A percentile compares a stretch with the other conserved stretches of the same genome.
Evolutionary conservation across 768 basidiomycete species (phyloP).

Genomic region (Piloderma croceum): DNA sequence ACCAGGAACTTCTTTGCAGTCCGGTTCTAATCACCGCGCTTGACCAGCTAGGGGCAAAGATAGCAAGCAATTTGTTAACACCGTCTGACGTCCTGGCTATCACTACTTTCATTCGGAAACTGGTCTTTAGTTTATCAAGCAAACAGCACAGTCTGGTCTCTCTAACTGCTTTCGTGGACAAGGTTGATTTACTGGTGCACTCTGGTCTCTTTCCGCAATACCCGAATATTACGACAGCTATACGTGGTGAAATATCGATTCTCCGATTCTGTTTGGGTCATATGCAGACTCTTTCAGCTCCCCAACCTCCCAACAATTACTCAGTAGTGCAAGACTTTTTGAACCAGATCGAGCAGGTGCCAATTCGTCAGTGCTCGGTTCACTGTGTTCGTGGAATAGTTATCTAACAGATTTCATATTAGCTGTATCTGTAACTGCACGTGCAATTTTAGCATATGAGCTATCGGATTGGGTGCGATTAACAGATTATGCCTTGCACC

Average conservation of each 20-base stretch:
- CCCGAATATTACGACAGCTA: conserved; percentile 31
- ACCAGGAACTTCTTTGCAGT: conserved; percentile 45
- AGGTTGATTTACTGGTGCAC: conserved; percentile 32
- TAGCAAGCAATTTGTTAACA: conserved; percentile 46
- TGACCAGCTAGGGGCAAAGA: conserved; percentile 71
- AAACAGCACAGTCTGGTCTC: conserved; percentile 43
- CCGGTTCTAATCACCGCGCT: conserved; percentile 76
- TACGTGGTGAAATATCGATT: conserved; percentile 42
- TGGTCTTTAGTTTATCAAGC: conserved; percentile 51
- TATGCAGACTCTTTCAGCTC: conserved; percentile 15
- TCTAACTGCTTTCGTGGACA: conserved; percentile 22
- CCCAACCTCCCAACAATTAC: conserved; percentile 9
- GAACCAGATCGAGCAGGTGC: conserved; percentile 34
- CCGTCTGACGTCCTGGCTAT: conserved; percentile 62
- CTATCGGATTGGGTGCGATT: conserved; percentile 64
- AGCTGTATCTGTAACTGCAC: conserved; percentile 35
- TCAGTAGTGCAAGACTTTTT: conserved; percentile 40
- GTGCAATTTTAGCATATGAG: conserved; percentile 42
- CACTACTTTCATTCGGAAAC: conserved; percentile 54
- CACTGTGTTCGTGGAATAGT: neutral
- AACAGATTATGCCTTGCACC: conserved; percentile 27
- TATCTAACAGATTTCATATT: neutral
- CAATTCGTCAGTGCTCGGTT: conserved; percentile 38
- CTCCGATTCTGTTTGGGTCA: conserved; percentile 32
- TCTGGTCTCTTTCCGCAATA: conserved; percentile 28